Percentiles rank a stretch among this genome's conserved stretches.
Conservation (phyloP, 1,284 basidiomycete genomes). For the Fomitopsis betulina region DNA sequence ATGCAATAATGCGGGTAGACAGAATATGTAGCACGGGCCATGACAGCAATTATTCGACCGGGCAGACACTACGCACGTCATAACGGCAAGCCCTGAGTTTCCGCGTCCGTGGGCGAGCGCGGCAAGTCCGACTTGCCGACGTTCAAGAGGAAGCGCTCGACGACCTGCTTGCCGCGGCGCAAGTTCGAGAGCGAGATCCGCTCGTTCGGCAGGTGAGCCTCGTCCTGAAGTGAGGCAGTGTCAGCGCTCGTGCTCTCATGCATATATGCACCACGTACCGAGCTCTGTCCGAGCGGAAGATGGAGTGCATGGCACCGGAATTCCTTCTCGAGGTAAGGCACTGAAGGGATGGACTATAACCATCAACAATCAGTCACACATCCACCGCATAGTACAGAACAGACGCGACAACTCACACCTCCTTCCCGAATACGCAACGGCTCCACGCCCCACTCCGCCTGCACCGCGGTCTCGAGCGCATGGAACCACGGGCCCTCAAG, state of each 20-base stretch:
- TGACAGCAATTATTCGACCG: not conserved
- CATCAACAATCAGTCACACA: slow-evolving; percentile 3
- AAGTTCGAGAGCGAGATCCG: slow-evolving; percentile 77
- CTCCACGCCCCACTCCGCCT: slow-evolving; percentile 80
- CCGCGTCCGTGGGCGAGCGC: not conserved
- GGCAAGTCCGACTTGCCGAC: slow-evolving; percentile 21
- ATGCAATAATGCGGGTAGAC: not conserved
- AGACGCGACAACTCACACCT: slow-evolving; percentile 67
- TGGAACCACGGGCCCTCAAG: slow-evolving; percentile 81
- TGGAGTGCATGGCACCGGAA: slow-evolving; percentile 83
- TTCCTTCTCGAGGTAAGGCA: slow-evolving; percentile 90
- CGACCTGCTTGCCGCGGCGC: slow-evolving; percentile 66
- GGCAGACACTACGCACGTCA: not conserved
- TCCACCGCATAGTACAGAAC: slow-evolving; percentile 1
- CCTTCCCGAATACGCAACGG: slow-evolving; percentile 93
- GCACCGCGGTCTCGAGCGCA: slow-evolving; percentile 76
- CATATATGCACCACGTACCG: slow-evolving; percentile 40
- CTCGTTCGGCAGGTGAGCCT: slow-evolving; percentile 86
- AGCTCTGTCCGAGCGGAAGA: slow-evolving; percentile 84
- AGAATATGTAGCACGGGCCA: no score
- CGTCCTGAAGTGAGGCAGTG: slow-evolving; percentile 46
- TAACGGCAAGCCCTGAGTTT: not conserved
- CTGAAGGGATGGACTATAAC: slow-evolving; percentile 78
- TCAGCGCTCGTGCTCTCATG: not conserved
- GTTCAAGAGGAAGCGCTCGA: slow-evolving; percentile 65